Conservation (phyloP, 352 stramenopile species). For the Globisporangium spinosum region DNA sequence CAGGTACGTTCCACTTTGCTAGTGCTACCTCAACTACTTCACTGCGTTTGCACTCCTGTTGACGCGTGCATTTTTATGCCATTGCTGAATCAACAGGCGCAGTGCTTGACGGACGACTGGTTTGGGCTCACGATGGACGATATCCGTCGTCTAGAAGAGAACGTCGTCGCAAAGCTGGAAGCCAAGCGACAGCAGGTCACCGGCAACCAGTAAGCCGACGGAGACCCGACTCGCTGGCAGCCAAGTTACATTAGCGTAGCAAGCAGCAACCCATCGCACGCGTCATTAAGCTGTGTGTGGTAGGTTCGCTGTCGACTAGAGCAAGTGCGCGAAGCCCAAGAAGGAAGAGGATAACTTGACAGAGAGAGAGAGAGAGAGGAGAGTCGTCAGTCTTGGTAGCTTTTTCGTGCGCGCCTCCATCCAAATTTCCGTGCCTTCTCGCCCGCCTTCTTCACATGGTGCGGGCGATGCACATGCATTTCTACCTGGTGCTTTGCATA, state of each 20-base stretch:
- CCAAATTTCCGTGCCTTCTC: not conserved
- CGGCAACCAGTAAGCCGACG: constrained; percentile 30
- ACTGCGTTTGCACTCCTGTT: not conserved
- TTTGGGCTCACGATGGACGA: constrained; percentile 81
- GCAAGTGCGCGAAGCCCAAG: not conserved
- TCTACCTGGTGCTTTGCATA: no score
- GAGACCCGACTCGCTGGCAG: not conserved
- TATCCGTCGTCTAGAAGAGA: constrained; percentile 74
- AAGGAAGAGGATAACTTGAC: not conserved
- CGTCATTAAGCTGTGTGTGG: not conserved
- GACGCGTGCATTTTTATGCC: not conserved
- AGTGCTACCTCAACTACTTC: not conserved
- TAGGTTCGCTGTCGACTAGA: constrained; percentile 1
- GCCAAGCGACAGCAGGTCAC: constrained; percentile 55
- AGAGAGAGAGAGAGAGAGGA: not conserved
- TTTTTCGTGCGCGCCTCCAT: not conserved
- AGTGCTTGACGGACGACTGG: constrained; percentile 82
- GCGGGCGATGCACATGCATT: not conserved
- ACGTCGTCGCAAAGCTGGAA: constrained; percentile 72
- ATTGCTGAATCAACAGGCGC: constrained; percentile 35
- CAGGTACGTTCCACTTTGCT: constrained; percentile 18
- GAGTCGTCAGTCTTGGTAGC: not conserved
- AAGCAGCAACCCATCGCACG: not conserved
- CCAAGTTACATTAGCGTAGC: not conserved
- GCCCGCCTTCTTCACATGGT: not conserved